Conservation (phyloP, 495 filamentous ascomycete genomes). For the Lindgomyces ingoldianus region DNA sequence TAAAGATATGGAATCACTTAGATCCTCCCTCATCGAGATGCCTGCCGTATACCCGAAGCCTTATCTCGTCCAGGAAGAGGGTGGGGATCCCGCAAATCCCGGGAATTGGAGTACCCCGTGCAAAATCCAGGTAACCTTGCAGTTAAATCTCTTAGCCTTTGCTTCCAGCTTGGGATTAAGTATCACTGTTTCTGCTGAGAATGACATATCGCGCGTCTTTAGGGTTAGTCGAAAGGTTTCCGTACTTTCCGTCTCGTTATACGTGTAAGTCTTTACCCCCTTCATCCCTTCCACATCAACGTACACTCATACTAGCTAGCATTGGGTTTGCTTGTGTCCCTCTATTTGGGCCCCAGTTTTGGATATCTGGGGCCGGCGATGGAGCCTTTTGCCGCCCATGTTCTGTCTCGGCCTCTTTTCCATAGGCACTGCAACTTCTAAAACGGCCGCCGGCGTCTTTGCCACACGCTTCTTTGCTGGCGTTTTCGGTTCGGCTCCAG, state of each 20-base stretch:
- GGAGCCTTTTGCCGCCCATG: conserved; percentile 51
- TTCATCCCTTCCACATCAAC: not conserved
- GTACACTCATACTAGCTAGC: not conserved
- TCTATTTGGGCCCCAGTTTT: conserved; percentile 47
- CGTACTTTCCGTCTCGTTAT: conserved; percentile 32
- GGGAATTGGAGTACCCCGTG: conserved; percentile 50
- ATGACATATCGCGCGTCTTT: conserved; percentile 45
- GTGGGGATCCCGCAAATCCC: conserved; percentile 39
- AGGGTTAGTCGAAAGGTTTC: conserved; percentile 45
- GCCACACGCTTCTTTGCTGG: conserved; percentile 45
- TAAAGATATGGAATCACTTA: no score
- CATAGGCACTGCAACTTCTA: conserved; percentile 49
- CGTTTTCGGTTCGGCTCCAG: conserved; percentile 44
- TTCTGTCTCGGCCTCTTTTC: conserved; percentile 50
- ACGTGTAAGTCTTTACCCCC: conserved; percentile 5
- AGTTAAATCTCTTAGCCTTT: conserved; percentile 55
- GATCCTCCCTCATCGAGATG: not conserved
- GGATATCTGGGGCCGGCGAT: conserved; percentile 49
- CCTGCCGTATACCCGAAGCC: not conserved
- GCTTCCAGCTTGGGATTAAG: conserved; percentile 52
- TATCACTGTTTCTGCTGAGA: conserved; percentile 53
- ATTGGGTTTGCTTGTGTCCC: conserved; percentile 42
- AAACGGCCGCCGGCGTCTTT: conserved; percentile 40
- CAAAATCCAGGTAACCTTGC: conserved; percentile 54
- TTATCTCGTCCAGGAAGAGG: not conserved